phyloP scores from a whole-genome alignment of 169 alveolate genomes.

The Plasmodium blacklocki region DNA sequence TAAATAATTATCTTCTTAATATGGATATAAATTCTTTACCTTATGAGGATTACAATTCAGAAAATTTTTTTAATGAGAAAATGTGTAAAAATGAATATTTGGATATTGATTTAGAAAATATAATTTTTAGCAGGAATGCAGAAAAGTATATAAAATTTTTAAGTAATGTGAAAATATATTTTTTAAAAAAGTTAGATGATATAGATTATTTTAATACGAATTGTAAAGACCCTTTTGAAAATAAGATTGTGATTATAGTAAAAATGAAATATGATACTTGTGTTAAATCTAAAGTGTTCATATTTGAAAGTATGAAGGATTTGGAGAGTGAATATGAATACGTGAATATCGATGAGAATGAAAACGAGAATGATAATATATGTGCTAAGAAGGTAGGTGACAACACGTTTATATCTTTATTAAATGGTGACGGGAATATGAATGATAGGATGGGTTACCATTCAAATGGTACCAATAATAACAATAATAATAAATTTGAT shows the following conservation, averaged over 20 bases:
- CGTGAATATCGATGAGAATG: neutral
- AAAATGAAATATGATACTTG: slow-evolving; percentile 26
- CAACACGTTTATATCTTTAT: slow-evolving; percentile 3
- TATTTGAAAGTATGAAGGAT: slow-evolving; percentile 35
- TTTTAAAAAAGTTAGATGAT: slow-evolving; percentile 47
- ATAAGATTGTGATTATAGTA: slow-evolving; percentile 41
- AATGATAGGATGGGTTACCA: neutral
- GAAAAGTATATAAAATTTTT: slow-evolving; percentile 70
- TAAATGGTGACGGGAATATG: slow-evolving; percentile 6
- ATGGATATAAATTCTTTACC: slow-evolving; percentile 22
- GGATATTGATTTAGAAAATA: slow-evolving; percentile 58
- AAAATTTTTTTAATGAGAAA: slow-evolving; percentile 15
- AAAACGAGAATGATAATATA: slow-evolving; percentile 5
- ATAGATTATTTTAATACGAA: slow-evolving; percentile 9
- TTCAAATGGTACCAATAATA: neutral
- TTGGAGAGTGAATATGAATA: slow-evolving; percentile 35
- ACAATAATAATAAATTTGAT: neutral
- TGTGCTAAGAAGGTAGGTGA: slow-evolving; percentile 6
- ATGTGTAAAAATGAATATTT: slow-evolving; percentile 44
- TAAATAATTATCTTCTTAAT: slow-evolving; percentile 1
- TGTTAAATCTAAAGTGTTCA: slow-evolving; percentile 58
- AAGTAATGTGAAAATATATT: slow-evolving; percentile 50
- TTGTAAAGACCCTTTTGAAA: slow-evolving; percentile 9
- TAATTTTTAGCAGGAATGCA: slow-evolving; percentile 38
- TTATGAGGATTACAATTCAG: slow-evolving; percentile 30